phyloP scores from a whole-genome alignment of 129 eudicot genomes.

The Cynara cardunculus region DNA sequence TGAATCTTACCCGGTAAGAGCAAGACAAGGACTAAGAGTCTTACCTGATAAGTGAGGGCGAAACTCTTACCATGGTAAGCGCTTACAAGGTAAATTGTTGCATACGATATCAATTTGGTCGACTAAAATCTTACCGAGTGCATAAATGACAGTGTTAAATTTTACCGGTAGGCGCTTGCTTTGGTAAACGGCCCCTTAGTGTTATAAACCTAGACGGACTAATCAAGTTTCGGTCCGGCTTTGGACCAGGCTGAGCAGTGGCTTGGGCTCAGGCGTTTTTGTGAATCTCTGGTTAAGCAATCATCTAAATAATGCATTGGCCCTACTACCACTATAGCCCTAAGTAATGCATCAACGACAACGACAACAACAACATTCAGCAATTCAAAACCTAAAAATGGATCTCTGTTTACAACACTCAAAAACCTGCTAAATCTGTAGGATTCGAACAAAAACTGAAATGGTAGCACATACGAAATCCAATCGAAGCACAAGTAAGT shows the following conservation, averaged over 20 bases:
- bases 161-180: too few species aligned
- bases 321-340: not conserved
- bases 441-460: not conserved
- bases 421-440: constrained; percentile 4
- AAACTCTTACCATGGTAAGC: too few species aligned
- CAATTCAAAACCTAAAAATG: not conserved
- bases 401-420: not conserved
- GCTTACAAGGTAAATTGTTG: too few species aligned
- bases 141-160: too few species aligned
- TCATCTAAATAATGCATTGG: not conserved
- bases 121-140: too few species aligned
- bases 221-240: not conserved
- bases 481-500: not conserved
- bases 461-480: not conserved
- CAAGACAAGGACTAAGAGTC: too few species aligned
- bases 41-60: too few species aligned
- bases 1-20: too few species aligned
- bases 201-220: not conserved
- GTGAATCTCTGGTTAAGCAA: not conserved
- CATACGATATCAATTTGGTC: too few species aligned
- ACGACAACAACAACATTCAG: not conserved
- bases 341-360: constrained; percentile 1
- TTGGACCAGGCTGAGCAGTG: not conserved
- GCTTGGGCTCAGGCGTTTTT: not conserved
- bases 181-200: too few species aligned